Evolutionary conservation across 305 asterid species (phyloP).

Genomic region (Fraxinus velutina): DNA sequence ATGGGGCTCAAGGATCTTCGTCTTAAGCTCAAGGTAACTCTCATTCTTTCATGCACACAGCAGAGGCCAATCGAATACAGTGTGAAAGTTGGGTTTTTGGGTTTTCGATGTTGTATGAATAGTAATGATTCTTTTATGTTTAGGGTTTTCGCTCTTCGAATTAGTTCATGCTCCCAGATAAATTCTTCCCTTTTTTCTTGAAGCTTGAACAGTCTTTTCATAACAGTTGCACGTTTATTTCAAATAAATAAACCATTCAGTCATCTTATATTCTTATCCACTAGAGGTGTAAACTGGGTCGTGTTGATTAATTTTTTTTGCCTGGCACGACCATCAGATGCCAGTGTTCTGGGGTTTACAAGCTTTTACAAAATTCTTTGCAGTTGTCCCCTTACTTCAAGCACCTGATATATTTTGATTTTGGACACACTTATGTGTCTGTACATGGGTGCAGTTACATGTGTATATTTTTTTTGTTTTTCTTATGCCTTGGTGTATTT

Average conservation of each 20-base stretch:
- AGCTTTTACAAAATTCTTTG: background rate
- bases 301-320: background rate
- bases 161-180: background rate
- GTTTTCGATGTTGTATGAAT: background rate
- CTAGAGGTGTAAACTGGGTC: background rate
- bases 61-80: background rate
- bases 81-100: background rate
- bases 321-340: background rate
- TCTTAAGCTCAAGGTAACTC: slow-evolving; percentile 45
- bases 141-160: background rate
- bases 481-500: background rate
- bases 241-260: background rate
- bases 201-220: background rate
- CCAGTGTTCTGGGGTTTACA: background rate
- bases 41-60: background rate
- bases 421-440: background rate
- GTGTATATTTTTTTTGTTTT: background rate
- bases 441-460: background rate
- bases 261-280: background rate
- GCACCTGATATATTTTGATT: background rate
- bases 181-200: background rate
- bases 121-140: background rate
- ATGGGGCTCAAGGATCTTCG: slow-evolving; percentile 49
- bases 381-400: background rate
- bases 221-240: background rate